Evolutionary conservation across 192 early-diverging fungal genomes (phyloP), one percentile per base, ranked within the genome.

Genomic region (Martensiomyces pterosporus): DNA sequence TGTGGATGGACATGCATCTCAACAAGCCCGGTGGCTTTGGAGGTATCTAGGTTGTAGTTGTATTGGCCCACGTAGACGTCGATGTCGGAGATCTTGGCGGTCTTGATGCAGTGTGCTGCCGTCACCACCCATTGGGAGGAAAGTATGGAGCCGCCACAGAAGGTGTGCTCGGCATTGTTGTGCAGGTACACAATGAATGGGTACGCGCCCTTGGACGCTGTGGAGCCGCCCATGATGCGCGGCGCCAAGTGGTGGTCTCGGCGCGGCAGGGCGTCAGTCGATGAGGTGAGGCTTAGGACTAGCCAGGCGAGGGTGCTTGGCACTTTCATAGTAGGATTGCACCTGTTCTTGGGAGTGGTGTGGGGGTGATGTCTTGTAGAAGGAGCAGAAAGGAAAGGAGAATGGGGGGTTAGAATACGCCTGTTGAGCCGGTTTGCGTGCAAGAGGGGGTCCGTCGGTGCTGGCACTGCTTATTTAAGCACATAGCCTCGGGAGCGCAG

Each of bases 21-120:
- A 12, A 49, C 37, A 2, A 67, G 59, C 3, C 49, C 26, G 14
- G 57, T 36, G 8, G 49, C 49, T 47, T 64, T 63, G 10, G 54
- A 47, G 3, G 50, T 59, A 21, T 70, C 62, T 4, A 60, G 55
- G 35, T 39, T 54, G 51, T 69, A 70, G 9, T 61, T 36, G 13
- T 33, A 35, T 27, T 58, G 38, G 18, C 74, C 74, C 15, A 75
- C 42, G 41, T 49, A 67, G 18, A 75, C 61, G 0, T 17, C 18
- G 23, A 75, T 52, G 15, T 75, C 57, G 36, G 12, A 43, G 8
- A 27, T 25, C 0, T 43, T 37, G 1, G 65, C 58, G 2, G 39
- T 24, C 34, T 70, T 72, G 47, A 79, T 66, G 38, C 77, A 79
- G 46, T 79, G 77, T 0, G 72, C 77, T 13, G 77, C 77, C 7